Evolutionary conservation across 192 early-diverging fungal species (phyloP).

Genomic region (Umbelopsis isabellina): DNA sequence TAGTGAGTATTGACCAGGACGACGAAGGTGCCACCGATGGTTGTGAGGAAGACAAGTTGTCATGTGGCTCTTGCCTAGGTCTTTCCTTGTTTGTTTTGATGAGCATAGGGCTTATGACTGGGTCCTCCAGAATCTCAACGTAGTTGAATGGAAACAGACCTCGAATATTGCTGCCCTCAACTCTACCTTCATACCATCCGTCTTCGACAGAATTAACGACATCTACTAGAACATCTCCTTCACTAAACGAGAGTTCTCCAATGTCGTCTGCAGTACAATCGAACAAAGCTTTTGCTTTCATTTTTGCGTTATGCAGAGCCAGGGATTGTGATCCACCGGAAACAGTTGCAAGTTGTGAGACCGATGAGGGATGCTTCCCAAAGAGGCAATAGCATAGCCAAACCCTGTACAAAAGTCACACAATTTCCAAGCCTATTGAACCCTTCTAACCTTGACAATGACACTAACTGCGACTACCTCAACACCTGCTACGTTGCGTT

Average conservation of each 20-base stretch:
- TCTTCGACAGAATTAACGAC: slow-evolving; percentile 54
- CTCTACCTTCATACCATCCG: slow-evolving; percentile 58
- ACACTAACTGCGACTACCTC: slow-evolving; percentile 6
- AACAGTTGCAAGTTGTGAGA: no score
- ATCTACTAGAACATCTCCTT: slow-evolving; percentile 57
- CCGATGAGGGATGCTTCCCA: no score
- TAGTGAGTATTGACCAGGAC: slow-evolving; percentile 12
- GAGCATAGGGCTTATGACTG: background rate
- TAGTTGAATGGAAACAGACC: slow-evolving; percentile 70
- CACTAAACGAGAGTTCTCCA: slow-evolving; percentile 58
- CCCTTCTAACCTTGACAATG: background rate
- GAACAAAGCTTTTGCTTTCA: slow-evolving; percentile 56
- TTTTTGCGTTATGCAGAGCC: background rate
- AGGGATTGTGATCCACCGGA: no score
- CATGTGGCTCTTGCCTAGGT: background rate
- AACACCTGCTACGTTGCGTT: background rate
- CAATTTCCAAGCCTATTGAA: background rate
- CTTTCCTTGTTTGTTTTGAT: background rate
- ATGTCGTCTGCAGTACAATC: slow-evolving; percentile 62
- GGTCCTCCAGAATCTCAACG: slow-evolving; percentile 42
- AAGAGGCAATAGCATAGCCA: no score
- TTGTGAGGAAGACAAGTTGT: background rate
- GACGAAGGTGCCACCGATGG: slow-evolving; percentile 13
- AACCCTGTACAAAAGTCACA: background rate
- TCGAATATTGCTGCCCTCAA: slow-evolving; percentile 44